Conservation (phyloP, 106 monocot species). For the Dioscorea alata region DNA sequence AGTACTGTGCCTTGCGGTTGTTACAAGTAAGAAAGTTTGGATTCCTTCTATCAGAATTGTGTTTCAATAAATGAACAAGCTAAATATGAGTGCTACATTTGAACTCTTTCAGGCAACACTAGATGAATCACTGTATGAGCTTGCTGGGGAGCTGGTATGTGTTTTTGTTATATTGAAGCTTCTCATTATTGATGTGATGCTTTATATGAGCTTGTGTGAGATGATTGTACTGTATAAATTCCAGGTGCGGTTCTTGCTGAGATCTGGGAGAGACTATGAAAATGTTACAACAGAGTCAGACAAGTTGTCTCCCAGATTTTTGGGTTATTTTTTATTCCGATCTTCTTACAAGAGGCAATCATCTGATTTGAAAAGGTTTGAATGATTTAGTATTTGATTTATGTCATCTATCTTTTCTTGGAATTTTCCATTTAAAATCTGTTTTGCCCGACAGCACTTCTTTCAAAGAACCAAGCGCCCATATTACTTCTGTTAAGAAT, state of each 20-base stretch:
- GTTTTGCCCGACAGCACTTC: conserved; percentile 50
- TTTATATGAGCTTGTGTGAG: neutral
- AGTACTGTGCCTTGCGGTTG: conserved; percentile 96
- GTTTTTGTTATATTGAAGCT: neutral
- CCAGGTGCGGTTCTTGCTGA: conserved; percentile 89
- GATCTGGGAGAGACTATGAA: conserved; percentile 97
- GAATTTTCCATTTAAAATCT: neutral
- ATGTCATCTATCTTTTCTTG: neutral
- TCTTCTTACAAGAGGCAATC: conserved; percentile 63
- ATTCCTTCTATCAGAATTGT: neutral
- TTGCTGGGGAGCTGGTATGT: conserved; percentile 98
- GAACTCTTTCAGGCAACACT: conserved; percentile 73
- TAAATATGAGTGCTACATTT: too few species aligned
- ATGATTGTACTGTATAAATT: conserved; percentile 8
- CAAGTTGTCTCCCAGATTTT: conserved; percentile 77
- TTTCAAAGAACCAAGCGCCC: conserved; percentile 82
- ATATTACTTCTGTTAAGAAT: conserved; percentile 93
- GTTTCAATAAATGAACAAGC: neutral
- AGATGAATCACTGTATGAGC: conserved; percentile 94
- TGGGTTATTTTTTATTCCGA: conserved; percentile 81
- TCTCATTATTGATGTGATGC: neutral
- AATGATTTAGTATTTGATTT: neutral
- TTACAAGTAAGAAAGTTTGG: conserved; percentile 60
- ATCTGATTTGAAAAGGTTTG: conserved; percentile 75
- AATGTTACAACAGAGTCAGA: conserved; percentile 64